Conservation (phyloP, 257 asterid species). For the Solanum chiquidenum region DNA sequence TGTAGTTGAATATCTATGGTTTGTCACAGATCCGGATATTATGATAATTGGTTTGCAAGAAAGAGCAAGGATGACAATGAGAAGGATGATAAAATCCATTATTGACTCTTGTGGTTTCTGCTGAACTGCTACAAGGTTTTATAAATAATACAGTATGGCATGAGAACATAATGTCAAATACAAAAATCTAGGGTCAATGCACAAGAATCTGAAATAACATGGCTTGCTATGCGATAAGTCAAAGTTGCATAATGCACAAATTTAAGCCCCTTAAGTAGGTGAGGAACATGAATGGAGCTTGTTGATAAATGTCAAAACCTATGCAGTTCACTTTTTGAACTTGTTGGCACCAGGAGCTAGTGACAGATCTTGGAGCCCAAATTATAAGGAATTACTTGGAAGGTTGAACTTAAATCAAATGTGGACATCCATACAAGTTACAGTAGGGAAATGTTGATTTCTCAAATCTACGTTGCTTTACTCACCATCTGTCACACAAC, state of each 20-base stretch:
- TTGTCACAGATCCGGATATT: background rate
- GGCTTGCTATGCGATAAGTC: background rate
- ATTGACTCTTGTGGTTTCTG: background rate
- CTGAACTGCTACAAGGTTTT: background rate
- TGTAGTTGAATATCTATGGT: background rate
- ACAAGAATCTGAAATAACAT: conserved; percentile 1
- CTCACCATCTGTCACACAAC: background rate
- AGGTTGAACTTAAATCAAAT: background rate
- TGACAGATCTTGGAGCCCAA: background rate
- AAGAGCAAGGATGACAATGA: background rate
- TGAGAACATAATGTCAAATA: background rate
- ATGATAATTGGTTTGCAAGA: background rate
- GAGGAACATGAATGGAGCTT: background rate
- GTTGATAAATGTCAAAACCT: background rate
- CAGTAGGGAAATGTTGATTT: background rate
- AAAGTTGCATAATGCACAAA: background rate
- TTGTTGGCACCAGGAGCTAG: background rate
- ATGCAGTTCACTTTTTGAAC: background rate
- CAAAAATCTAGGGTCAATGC: background rate
- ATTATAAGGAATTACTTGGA: background rate
- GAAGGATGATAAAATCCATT: background rate
- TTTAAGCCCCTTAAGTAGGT: background rate
- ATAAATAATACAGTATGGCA: background rate
- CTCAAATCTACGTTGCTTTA: background rate
- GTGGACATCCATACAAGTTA: background rate